Conservation (phyloP, 345 rosid species). For the Rhizophora mangle region DNA sequence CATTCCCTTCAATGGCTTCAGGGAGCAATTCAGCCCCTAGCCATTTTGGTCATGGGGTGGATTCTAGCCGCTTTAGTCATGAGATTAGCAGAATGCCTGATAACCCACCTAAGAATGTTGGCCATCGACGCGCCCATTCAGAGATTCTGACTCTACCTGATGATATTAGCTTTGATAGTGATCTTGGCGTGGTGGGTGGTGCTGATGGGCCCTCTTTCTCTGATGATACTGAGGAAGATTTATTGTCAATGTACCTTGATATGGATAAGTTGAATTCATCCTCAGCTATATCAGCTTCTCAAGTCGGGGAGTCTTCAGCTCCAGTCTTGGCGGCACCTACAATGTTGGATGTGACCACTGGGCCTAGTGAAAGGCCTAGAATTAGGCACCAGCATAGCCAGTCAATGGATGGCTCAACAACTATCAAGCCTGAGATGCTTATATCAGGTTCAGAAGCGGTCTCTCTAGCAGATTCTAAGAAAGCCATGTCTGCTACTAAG, state of each 20-base stretch:
- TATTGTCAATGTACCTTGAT: slow-evolving; percentile 74
- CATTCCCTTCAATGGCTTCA: slow-evolving; percentile 43
- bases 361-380: slow-evolving; percentile 67
- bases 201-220: slow-evolving; percentile 74
- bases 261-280: slow-evolving; percentile 83
- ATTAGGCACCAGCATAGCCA: slow-evolving; percentile 91
- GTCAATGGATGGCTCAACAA: slow-evolving; percentile 85
- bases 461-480: slow-evolving; percentile 58
- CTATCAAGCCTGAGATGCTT: slow-evolving; percentile 78
- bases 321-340: slow-evolving; percentile 25
- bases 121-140: slow-evolving; percentile 96
- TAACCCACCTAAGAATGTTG: slow-evolving; percentile 71
- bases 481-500: slow-evolving; percentile 83
- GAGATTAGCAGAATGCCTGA: slow-evolving; percentile 87
- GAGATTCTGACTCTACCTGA: slow-evolving; percentile 91
- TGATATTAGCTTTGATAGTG: slow-evolving; percentile 85
- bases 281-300: slow-evolving; percentile 63
- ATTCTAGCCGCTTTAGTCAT: slow-evolving; percentile 54
- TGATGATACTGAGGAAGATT: slow-evolving; percentile 84
- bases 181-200: slow-evolving; percentile 74
- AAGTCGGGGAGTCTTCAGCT: slow-evolving; percentile 50
- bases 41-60: slow-evolving; percentile 45
- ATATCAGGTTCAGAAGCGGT: slow-evolving; percentile 61
- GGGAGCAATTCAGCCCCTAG: slow-evolving; percentile 39
- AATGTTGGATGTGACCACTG: slow-evolving; percentile 29